Evolutionary conservation across 805 yeast species (phyloP).

Genomic region (Pichia manshurica): DNA sequence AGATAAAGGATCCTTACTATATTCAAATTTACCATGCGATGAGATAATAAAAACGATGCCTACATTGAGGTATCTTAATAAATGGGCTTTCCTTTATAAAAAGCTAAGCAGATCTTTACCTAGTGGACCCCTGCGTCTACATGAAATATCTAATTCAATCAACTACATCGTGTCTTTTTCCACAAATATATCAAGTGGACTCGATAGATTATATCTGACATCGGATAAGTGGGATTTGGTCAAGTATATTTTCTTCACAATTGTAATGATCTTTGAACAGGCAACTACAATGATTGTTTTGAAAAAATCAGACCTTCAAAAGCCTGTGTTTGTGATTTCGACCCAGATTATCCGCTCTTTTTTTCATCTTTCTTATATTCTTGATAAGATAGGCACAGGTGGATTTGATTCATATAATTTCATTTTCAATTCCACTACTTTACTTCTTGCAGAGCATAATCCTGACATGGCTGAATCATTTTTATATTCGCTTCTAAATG

Average conservation of each 20-base stretch:
- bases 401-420: slow-evolving; percentile 62
- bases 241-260: slow-evolving; percentile 38
- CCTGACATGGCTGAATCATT: slow-evolving; percentile 24
- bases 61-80: slow-evolving; percentile 42
- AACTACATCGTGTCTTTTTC: slow-evolving; percentile 1
- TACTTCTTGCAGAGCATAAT: slow-evolving; percentile 23
- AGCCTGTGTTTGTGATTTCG: background rate
- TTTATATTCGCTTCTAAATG: slow-evolving; percentile 5
- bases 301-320: slow-evolving; percentile 15
- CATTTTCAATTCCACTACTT: slow-evolving; percentile 38
- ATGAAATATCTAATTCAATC: slow-evolving; percentile 22
- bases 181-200: background rate
- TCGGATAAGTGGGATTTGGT: slow-evolving; percentile 23
- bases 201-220: background rate
- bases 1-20: slow-evolving; percentile 16
- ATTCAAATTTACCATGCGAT: background rate
- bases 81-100: slow-evolving; percentile 39
- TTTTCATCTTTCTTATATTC: slow-evolving; percentile 41
- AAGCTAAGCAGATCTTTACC: slow-evolving; percentile 1
- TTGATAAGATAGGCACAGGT: slow-evolving; percentile 53
- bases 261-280: slow-evolving; percentile 48
- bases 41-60: slow-evolving; percentile 28
- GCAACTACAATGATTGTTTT: slow-evolving; percentile 27
- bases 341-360: slow-evolving; percentile 30
- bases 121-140: slow-evolving; percentile 29